Percentiles rank a stretch among this genome's conserved stretches.
Evolutionary conservation across 2,329 filamentous ascomycete species (phyloP).

Genomic region (Chaetomiaceae sp.): DNA sequence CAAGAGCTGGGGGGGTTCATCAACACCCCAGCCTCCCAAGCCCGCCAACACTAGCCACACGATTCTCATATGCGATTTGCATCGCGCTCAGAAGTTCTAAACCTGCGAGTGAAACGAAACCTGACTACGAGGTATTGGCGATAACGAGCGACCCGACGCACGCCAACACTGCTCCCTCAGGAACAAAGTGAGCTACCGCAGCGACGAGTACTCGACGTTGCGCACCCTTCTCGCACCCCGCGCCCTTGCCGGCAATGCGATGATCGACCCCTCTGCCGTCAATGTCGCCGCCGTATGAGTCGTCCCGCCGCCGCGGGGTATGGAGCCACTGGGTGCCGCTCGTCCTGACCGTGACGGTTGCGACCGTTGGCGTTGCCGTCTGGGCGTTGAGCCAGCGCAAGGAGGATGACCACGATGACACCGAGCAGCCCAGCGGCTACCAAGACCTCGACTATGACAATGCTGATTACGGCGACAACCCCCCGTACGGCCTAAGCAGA

Average conservation of each 20-base stretch:
- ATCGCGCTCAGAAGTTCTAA: not conserved
- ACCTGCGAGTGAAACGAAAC: not conserved
- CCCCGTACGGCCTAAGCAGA: conserved; percentile 40
- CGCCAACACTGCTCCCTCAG: no score
- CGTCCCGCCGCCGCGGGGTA: conserved; percentile 56
- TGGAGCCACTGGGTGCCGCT: conserved; percentile 87
- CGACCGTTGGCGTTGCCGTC: conserved; percentile 76
- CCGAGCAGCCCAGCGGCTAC: conserved; percentile 49
- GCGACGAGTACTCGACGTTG: no score
- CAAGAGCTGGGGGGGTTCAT: conserved; percentile 12
- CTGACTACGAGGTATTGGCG: no score
- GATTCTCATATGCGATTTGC: conserved; percentile 3
- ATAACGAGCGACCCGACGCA: no score
- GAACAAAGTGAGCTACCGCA: no score
- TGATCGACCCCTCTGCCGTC: conserved; percentile 35
- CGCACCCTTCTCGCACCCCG: not conserved
- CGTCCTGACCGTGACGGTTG: conserved; percentile 77
- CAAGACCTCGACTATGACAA: conserved; percentile 46
- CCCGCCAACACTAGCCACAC: conserved; percentile 16
- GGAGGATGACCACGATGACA: conserved; percentile 55
- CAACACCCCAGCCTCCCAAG: conserved; percentile 15
- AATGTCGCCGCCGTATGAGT: conserved; percentile 60
- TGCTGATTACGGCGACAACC: conserved; percentile 44
- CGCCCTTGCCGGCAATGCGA: conserved; percentile 27
- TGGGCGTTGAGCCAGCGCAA: conserved; percentile 92